Conservation (phyloP, 1,139 yeast genomes). For the Taphrina wiesneri region DNA sequence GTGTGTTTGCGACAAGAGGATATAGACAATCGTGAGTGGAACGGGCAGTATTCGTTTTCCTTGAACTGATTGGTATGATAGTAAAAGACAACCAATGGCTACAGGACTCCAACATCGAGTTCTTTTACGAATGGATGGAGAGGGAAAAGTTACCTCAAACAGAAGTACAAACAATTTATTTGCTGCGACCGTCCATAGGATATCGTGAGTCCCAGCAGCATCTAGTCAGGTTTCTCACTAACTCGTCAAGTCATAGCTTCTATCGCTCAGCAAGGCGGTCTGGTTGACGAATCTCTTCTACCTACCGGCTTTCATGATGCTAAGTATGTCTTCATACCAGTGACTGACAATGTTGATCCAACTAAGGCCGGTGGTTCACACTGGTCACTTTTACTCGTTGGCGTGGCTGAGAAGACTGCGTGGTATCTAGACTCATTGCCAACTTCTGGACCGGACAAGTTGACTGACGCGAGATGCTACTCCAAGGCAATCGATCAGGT, state of each 20-base stretch:
- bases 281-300: conserved; percentile 48
- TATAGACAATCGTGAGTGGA: conserved; percentile 48
- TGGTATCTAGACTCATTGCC: conserved; percentile 54
- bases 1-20: conserved; percentile 54
- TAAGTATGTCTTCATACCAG: conserved; percentile 54
- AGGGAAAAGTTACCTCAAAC: conserved; percentile 29
- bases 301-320: conserved; percentile 50
- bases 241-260: conserved; percentile 3
- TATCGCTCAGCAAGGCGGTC: conserved; percentile 39
- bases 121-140: conserved; percentile 36
- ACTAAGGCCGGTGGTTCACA: conserved; percentile 57
- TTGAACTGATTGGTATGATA: not conserved
- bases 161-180: conserved; percentile 40
- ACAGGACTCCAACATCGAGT: conserved; percentile 45
- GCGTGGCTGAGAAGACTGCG: conserved; percentile 48
- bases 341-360: conserved; percentile 56
- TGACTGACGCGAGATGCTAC: conserved; percentile 41
- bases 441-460: conserved; percentile 46
- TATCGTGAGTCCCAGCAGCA: conserved; percentile 44
- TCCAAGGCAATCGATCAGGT: conserved; percentile 24
- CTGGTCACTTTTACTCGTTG: conserved; percentile 57
- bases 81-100: conserved; percentile 52
- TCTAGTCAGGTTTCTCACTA: not conserved
- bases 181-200: conserved; percentile 51
- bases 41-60: not conserved